phyloP scores from a whole-genome alignment of 768 basidiomycete genomes.

The Rhizopogon vinicolor region DNA sequence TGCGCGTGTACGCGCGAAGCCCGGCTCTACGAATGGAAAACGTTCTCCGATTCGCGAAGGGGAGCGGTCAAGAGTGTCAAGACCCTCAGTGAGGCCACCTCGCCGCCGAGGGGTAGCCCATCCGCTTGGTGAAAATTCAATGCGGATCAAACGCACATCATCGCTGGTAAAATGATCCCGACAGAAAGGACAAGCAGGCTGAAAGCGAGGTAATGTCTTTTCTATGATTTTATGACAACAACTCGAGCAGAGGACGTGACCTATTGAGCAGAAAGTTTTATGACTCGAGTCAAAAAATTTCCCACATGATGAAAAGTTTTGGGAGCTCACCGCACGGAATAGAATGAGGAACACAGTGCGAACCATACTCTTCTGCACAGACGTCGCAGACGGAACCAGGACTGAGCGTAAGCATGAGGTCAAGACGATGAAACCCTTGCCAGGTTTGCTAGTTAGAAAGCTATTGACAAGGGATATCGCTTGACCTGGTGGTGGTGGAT shows the following conservation, averaged over 20 bases:
- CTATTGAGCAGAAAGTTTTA: constrained; percentile 29
- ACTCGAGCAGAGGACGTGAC: constrained; percentile 73
- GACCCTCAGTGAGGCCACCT: constrained; percentile 43
- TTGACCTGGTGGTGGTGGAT: constrained; percentile 40
- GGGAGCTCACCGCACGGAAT: constrained; percentile 70
- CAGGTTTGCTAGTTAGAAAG: constrained; percentile 34
- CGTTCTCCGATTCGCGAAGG: constrained; percentile 45
- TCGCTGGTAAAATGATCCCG: constrained; percentile 68
- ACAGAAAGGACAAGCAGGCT: constrained; percentile 83
- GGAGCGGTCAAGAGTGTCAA: constrained; percentile 35
- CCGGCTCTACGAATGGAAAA: constrained; percentile 41
- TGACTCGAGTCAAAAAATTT: constrained; percentile 19
- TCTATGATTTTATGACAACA: constrained; percentile 81
- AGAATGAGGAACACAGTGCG: constrained; percentile 69
- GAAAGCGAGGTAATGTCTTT: constrained; percentile 65
- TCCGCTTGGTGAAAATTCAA: constrained; percentile 68
- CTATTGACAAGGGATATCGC: constrained; percentile 39
- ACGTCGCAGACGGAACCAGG: constrained; percentile 86
- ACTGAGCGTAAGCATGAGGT: constrained; percentile 74
- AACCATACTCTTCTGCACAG: constrained; percentile 82
- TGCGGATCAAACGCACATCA: constrained; percentile 70
- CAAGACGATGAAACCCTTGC: constrained; percentile 35
- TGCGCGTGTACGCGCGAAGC: constrained; percentile 36
- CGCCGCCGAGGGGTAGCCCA: constrained; percentile 63
- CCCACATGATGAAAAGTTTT: constrained; percentile 2